Evolutionary conservation across 2,329 filamentous ascomycete species (phyloP).

Genomic region (Neoascochyta sp.): DNA sequence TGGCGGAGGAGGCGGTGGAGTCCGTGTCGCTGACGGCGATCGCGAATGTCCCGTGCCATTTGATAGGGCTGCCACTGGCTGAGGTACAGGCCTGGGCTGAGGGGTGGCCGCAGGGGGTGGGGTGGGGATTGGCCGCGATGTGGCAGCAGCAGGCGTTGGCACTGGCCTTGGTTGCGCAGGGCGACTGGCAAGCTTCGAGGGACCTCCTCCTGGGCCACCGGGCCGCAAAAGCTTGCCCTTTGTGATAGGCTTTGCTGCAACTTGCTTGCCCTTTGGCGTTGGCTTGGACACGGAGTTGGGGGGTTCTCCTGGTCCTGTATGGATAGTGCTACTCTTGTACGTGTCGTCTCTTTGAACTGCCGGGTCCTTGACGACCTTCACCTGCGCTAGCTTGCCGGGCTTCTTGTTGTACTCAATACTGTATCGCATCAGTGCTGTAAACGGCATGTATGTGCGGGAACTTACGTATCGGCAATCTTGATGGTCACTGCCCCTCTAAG

Average conservation of each 20-base stretch:
- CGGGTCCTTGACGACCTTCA: constrained; percentile 89
- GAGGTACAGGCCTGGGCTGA: constrained; percentile 48
- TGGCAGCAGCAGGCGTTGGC: constrained; percentile 34
- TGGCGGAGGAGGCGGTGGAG: constrained; percentile 53
- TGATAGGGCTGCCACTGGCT: constrained; percentile 53
- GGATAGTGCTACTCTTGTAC: constrained; percentile 91
- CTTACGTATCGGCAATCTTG: constrained; percentile 68
- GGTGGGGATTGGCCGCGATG: constrained; percentile 51
- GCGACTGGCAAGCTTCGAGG: constrained; percentile 63
- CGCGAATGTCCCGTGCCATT: constrained; percentile 45
- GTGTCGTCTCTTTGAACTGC: constrained; percentile 67
- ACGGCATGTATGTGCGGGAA: constrained; percentile 5
- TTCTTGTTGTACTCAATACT: constrained; percentile 96
- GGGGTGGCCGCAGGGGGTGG: constrained; percentile 46
- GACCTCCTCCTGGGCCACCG: constrained; percentile 77
- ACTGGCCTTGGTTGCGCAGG: constrained; percentile 39
- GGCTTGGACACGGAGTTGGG: constrained; percentile 77
- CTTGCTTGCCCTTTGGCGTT: constrained; percentile 80
- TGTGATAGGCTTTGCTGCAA: constrained; percentile 86
- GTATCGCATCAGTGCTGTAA: constrained; percentile 20
- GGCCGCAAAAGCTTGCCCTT: constrained; percentile 88
- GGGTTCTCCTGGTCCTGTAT: constrained; percentile 79
- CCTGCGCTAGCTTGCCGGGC: constrained; percentile 80
- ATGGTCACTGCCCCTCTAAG: constrained; percentile 78
- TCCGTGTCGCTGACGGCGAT: constrained; percentile 45